These are phyloP conservation scores for Saturnispora mendoncae DNA, from an alignment of 805 yeast genomes.

Conservation along the genomic window DNA sequence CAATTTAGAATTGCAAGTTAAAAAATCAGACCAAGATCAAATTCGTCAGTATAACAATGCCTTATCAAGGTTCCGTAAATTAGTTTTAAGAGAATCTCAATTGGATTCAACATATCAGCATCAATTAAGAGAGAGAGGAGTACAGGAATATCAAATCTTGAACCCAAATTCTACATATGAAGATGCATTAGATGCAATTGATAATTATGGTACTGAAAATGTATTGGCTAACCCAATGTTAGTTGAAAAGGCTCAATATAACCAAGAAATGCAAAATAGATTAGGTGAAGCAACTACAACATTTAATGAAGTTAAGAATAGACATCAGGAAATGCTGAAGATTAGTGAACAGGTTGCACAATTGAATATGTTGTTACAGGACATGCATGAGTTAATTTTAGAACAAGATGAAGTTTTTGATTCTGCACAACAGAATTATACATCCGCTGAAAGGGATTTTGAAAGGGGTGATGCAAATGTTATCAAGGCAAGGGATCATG, in stretches of 20 bases:
- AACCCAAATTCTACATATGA: slow-evolving; percentile 72
- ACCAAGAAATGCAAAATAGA: slow-evolving; percentile 34
- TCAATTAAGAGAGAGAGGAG: slow-evolving; percentile 46
- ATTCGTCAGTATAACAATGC: slow-evolving; percentile 74
- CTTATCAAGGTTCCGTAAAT: slow-evolving; percentile 69
- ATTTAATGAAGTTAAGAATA: slow-evolving; percentile 78
- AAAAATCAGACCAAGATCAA: slow-evolving; percentile 58
- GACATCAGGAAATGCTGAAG: slow-evolving; percentile 84
- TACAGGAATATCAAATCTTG: slow-evolving; percentile 76
- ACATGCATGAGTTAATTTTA: slow-evolving; percentile 87
- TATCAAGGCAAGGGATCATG: slow-evolving; percentile 70
- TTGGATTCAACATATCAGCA: slow-evolving; percentile 68
- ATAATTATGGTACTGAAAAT: slow-evolving; percentile 72
- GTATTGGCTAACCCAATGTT: slow-evolving; percentile 78
- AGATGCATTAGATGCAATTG: slow-evolving; percentile 73
- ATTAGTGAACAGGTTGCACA: slow-evolving; percentile 90
- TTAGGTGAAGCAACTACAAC: slow-evolving; percentile 85
- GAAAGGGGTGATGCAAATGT: slow-evolving; percentile 90
- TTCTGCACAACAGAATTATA: slow-evolving; percentile 68
- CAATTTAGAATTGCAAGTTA: slow-evolving; percentile 54
- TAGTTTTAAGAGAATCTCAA: slow-evolving; percentile 73
- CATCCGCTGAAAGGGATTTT: slow-evolving; percentile 71
- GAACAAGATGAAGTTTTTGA: slow-evolving; percentile 83
- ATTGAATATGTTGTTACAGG: slow-evolving; percentile 81
- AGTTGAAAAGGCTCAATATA: slow-evolving; percentile 34